phyloP scores from a whole-genome alignment of 345 rosid species.

The Brassica rapa region DNA sequence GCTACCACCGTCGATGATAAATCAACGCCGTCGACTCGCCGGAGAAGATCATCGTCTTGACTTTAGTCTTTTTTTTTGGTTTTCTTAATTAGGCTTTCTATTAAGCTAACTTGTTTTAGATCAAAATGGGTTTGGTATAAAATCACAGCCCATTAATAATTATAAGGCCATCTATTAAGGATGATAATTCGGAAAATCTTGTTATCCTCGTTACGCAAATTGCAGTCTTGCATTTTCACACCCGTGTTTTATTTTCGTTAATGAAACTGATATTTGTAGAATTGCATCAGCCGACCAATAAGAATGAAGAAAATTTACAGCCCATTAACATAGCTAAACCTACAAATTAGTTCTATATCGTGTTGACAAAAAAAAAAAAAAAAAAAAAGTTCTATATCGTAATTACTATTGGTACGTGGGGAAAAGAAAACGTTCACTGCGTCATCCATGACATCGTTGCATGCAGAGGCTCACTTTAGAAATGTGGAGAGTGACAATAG shows the following conservation, averaged over 20 bases:
- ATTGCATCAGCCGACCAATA: not conserved
- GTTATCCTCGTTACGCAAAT: not conserved
- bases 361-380: too few species aligned
- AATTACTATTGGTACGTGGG: not conserved
- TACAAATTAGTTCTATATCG: not conserved
- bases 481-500: constrained; percentile 27
- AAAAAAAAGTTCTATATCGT: not conserved
- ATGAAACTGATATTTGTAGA: not conserved
- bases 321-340: too few species aligned
- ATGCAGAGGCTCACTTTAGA: constrained; percentile 33
- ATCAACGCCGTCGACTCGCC: constrained; percentile 70
- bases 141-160: not conserved
- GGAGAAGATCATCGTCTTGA: constrained; percentile 44
- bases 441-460: constrained; percentile 36
- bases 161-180: not conserved
- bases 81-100: not conserved
- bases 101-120: constrained; percentile 27
- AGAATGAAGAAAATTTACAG: too few species aligned
- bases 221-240: not conserved
- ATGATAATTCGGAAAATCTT: not conserved
- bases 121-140: not conserved
- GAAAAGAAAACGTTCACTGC: constrained; percentile 33
- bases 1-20: constrained; percentile 73
- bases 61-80: not conserved
- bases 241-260: not conserved